phyloP scores from a whole-genome alignment of 805 yeast species.

The Nakazawaea molendinolei region DNA sequence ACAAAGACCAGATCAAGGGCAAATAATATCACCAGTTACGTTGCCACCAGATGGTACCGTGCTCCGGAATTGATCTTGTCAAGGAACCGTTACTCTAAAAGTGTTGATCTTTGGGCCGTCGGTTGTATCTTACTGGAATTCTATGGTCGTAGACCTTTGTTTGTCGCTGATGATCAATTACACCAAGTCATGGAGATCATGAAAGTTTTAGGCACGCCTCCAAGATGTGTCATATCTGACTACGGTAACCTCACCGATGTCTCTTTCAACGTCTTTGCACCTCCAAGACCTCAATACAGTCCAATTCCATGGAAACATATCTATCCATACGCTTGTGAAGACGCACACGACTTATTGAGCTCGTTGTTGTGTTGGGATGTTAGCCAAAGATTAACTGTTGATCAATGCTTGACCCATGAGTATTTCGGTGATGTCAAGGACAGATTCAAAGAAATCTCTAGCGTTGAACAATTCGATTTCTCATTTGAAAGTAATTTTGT shows the following conservation, averaged over 20 bases:
- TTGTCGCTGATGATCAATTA: constrained; percentile 65
- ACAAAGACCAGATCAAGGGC: constrained; percentile 27
- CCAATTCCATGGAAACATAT: constrained; percentile 42
- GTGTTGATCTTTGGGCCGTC: constrained; percentile 88
- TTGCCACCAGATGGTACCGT: constrained; percentile 93
- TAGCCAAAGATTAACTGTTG: constrained; percentile 44
- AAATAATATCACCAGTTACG: constrained; percentile 67
- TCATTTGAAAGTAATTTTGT: constrained; percentile 47
- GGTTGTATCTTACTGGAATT: constrained; percentile 89
- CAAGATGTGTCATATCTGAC: constrained; percentile 33
- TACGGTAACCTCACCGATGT: constrained; percentile 33
- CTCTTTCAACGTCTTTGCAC: constrained; percentile 39
- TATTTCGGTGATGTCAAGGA: constrained; percentile 51
- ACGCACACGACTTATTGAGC: constrained; percentile 47
- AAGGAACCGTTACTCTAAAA: constrained; percentile 50
- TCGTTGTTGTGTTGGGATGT: constrained; percentile 62
- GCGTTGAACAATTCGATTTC: constrained; percentile 39
- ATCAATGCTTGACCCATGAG: constrained; percentile 48
- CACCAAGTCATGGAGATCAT: constrained; percentile 69
- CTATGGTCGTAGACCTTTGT: constrained; percentile 72
- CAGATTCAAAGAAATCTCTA: constrained; percentile 44
- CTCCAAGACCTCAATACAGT: constrained; percentile 35
- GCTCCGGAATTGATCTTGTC: constrained; percentile 85
- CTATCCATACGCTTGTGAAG: constrained; percentile 55
- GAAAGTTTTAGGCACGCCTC: constrained; percentile 68